Conservation (phyloP, 495 filamentous ascomycete species). For the Penicillium paxilli region DNA sequence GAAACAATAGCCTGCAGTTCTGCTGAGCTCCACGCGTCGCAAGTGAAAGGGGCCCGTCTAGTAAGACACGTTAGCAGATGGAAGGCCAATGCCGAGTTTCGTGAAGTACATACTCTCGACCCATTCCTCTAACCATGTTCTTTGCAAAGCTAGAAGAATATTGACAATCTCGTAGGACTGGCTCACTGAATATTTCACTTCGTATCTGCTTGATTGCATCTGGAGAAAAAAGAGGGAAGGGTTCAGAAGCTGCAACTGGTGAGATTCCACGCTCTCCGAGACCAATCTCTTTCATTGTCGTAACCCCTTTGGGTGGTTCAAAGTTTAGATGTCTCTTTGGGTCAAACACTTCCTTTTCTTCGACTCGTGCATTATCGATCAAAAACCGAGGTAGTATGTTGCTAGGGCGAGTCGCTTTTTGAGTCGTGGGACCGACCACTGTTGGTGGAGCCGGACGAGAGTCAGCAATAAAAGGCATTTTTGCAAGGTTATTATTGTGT, state of each 20-base stretch:
- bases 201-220: conserved; percentile 66
- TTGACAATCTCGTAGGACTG: conserved; percentile 60
- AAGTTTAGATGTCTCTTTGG: too few relatives aligned
- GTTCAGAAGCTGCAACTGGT: conserved; percentile 65
- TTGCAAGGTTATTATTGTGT: too few relatives aligned
- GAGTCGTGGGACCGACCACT: too few relatives aligned
- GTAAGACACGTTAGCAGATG: not conserved
- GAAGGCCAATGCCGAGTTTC: too few relatives aligned
- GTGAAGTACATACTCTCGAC: too few relatives aligned
- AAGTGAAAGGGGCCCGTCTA: conserved; percentile 64
- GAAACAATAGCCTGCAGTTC: conserved; percentile 61
- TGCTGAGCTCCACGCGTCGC: conserved; percentile 66
- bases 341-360: too few relatives aligned
- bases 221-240: conserved; percentile 66
- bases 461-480: too few relatives aligned
- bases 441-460: too few relatives aligned
- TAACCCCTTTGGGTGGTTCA: not conserved
- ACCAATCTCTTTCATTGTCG: conserved; percentile 60
- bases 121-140: too few relatives aligned
- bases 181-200: conserved; percentile 59
- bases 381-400: not conserved
- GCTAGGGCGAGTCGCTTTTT: too few relatives aligned
- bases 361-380: not conserved
- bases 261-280: conserved; percentile 59
- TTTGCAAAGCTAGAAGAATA: conserved; percentile 55